Evolutionary conservation across 768 basidiomycete species (phyloP).

Genomic region (Pseudohyphozyma bogoriensis): DNA sequence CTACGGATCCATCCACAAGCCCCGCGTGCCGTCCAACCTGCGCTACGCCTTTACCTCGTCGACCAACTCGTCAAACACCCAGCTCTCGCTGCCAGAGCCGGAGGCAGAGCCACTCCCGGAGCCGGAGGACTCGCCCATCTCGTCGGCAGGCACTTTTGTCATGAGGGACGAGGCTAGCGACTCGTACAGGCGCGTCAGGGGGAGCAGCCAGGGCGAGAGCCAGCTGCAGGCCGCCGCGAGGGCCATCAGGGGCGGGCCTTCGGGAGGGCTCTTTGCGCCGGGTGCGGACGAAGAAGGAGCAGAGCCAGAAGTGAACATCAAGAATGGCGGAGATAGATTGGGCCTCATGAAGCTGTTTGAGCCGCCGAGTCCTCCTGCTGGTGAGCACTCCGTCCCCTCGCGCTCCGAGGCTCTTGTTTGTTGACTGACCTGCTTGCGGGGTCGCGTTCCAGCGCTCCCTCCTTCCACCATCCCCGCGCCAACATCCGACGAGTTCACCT

Average conservation of each 20-base stretch:
- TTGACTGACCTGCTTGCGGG: neutral
- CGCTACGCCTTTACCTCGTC: conserved; percentile 22
- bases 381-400: neutral
- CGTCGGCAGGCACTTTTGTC: conserved; percentile 10
- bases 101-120: no score
- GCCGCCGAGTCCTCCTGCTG: neutral
- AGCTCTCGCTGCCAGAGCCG: conserved; percentile 2
- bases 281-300: neutral
- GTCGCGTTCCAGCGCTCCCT: conserved; percentile 3
- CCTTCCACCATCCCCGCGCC: conserved; percentile 5
- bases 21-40: conserved; percentile 31
- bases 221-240: conserved; percentile 21
- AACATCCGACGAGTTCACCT: neutral
- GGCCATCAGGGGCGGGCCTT: conserved; percentile 17
- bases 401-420: neutral
- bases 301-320: neutral
- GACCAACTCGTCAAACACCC: neutral
- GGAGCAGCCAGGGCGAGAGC: neutral
- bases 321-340: neutral
- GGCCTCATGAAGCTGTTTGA: conserved; percentile 19
- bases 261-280: conserved; percentile 3
- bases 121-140: neutral
- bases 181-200: neutral
- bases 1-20: neutral
- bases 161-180: neutral